Evolutionary conservation across 805 yeast species (phyloP), one percentile per base, ranked within the genome.

Genomic region (Wickerhamiella hasegawae): DNA sequence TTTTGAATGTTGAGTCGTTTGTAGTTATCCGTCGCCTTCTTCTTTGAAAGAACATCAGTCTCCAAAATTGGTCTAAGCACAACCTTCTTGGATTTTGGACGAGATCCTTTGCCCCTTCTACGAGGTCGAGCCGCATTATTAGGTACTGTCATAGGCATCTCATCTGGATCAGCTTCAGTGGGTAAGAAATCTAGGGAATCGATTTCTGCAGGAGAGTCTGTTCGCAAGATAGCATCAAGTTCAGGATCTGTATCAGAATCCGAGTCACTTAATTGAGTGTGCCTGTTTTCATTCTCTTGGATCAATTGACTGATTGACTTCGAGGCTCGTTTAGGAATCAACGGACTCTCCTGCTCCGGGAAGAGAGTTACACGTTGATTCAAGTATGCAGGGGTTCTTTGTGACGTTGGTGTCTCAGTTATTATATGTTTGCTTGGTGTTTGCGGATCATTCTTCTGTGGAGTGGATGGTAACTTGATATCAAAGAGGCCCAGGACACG

Each of bases 401-500:
- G 29, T 2, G 40, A 36, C 1, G 21, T 22, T 3, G 43, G 45
- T 3, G 38, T 38, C 26, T 31, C 31, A 6, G 32, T 24, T 14
- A 30, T 11, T n/a, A 14, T 41, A 5, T 39, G 40, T 10, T 32
- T 38, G 19, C 17, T 22, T 2, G 45, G 46, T 14, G 47, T 40
- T 2, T 28, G 21, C 22, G 17, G n/a, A 3, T 34, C 31, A n/a
- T n/a, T n/a, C 28, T 37, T 37, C 18, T 36, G 37, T 8, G 42
- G 38, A n/a, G 32, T 39, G 15, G 24, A 54, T 5, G 59, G 57
- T 10, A 53, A 29, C 14, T 41, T 45, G 42, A 73, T 59, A 41
- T 81, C 93, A 48, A 82, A 76, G 3, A 82, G 62, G 14, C 90
- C 73, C 23, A 79, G 52, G 0, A 80, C 79, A 36, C 76, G 68